Percentiles rank a stretch among this genome's conserved stretches.
These are phyloP conservation scores for Haplosporangium sp. DNA, from an alignment of 371 early-diverging fungal genomes.

Conservation along the genomic window DNA sequence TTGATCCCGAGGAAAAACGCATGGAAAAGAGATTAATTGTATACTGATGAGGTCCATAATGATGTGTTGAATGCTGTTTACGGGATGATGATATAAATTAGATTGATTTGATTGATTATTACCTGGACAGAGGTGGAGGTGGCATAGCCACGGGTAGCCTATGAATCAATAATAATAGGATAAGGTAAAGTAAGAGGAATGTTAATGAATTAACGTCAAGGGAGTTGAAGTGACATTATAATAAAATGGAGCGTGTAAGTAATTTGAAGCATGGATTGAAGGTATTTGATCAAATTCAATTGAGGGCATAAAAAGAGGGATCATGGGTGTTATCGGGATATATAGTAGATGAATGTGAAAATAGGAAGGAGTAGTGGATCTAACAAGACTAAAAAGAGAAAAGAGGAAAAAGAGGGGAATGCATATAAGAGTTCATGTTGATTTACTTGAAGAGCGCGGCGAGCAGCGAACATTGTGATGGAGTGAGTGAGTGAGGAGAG, in stretches of 20 bases:
- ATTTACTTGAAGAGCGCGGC: slow-evolving; percentile 52
- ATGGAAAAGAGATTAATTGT: no score
- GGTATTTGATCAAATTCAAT: not conserved
- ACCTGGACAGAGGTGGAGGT: slow-evolving; percentile 67
- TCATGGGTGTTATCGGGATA: not conserved
- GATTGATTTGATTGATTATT: slow-evolving; percentile 22
- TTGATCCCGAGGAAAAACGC: no score
- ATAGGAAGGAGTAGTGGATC: no score
- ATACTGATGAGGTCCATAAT: no score
- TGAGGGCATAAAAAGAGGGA: not conserved
- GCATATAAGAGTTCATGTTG: not conserved
- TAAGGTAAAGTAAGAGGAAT: not conserved
- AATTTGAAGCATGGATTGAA: not conserved
- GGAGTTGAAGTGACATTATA: no score
- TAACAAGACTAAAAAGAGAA: not conserved
- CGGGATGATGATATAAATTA: no score
- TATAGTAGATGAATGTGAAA: not conserved
- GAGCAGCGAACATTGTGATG: slow-evolving; percentile 45
- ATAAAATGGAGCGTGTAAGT: not conserved
- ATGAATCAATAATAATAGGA: slow-evolving; percentile 6
- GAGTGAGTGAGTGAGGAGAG: slow-evolving; percentile 10
- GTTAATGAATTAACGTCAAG: not conserved
- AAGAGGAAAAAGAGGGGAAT: not conserved
- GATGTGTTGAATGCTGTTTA: not conserved
- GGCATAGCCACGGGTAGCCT: slow-evolving; percentile 72